Evolutionary conservation across 1,139 yeast species (phyloP).

Genomic region (Saccharomyces hybrid): DNA sequence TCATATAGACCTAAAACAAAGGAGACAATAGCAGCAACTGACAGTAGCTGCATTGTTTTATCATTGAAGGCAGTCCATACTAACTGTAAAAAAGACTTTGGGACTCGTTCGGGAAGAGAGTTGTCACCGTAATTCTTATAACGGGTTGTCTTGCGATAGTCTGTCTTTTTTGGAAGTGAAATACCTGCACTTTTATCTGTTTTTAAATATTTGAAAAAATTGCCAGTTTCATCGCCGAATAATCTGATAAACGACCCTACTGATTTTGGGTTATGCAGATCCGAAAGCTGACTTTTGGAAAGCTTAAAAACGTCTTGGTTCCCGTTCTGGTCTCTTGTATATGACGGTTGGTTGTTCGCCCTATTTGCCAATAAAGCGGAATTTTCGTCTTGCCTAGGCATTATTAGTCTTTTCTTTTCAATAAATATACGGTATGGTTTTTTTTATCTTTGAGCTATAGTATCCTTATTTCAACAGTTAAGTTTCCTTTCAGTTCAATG

Average conservation of each 20-base stretch:
- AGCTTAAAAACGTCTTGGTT: not conserved
- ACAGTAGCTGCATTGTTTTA: conserved; percentile 74
- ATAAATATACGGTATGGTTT: too few relatives aligned
- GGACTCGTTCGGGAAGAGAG: conserved; percentile 56
- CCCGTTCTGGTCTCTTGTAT: not conserved
- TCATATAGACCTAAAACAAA: conserved; percentile 87
- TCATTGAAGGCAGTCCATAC: conserved; percentile 86
- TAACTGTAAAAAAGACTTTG: conserved; percentile 58
- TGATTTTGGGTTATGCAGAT: conserved; percentile 34
- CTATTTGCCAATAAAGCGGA: not conserved
- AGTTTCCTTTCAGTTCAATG: not conserved
- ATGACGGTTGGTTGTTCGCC: not conserved
- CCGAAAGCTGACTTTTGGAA: conserved; percentile 13
- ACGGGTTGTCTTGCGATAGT: conserved; percentile 28
- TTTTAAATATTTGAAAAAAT: conserved; percentile 30
- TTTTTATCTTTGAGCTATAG: too few relatives aligned
- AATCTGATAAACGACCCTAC: conserved; percentile 10
- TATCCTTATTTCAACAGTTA: too few relatives aligned
- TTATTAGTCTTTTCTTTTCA: not conserved
- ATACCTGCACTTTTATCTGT: conserved; percentile 44
- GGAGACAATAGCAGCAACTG: conserved; percentile 82
- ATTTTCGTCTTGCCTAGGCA: not conserved
- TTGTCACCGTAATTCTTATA: conserved; percentile 54
- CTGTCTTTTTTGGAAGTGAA: conserved; percentile 24
- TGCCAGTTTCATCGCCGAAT: conserved; percentile 17